Conservation (phyloP, 345 rosid genomes). For the Gossypium raimondii region DNA sequence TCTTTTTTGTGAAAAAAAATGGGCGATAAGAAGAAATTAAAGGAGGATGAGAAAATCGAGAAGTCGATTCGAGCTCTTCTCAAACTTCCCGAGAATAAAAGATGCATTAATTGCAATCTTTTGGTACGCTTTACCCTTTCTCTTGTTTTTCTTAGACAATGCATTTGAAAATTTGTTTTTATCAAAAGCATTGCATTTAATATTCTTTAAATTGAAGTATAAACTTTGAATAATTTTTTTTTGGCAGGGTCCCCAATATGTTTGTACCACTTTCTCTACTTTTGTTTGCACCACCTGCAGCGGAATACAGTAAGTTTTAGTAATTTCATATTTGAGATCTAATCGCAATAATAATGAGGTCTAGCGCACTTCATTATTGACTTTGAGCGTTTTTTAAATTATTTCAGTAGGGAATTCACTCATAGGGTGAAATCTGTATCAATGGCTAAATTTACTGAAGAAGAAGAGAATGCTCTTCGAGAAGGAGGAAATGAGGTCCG, state of each 20-base stretch:
- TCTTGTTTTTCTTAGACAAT: neutral
- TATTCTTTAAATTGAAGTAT: neutral
- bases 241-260: conserved; percentile 91
- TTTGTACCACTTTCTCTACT: conserved; percentile 82
- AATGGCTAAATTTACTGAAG: conserved; percentile 79
- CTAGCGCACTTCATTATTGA: neutral
- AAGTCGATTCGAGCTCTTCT: conserved; percentile 61
- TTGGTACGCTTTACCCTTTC: conserved; percentile 41
- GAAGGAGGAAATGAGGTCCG: conserved; percentile 85
- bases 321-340: neutral
- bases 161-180: neutral
- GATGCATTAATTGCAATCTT: conserved; percentile 80
- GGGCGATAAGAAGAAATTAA: conserved; percentile 43
- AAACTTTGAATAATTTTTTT: neutral
- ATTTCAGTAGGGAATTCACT: conserved; percentile 78
- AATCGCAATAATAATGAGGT: neutral
- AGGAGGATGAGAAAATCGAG: conserved; percentile 71
- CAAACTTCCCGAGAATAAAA: conserved; percentile 71
- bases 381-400: neutral
- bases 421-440: conserved; percentile 90
- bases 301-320: conserved; percentile 68
- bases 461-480: conserved; percentile 75
- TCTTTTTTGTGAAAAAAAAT: conserved; percentile 25
- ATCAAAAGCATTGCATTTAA: neutral
- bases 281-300: conserved; percentile 87